Percentiles rank a stretch among this genome's conserved stretches.
Conservation (phyloP, 768 basidiomycete species). For the Ramaria sp. region DNA sequence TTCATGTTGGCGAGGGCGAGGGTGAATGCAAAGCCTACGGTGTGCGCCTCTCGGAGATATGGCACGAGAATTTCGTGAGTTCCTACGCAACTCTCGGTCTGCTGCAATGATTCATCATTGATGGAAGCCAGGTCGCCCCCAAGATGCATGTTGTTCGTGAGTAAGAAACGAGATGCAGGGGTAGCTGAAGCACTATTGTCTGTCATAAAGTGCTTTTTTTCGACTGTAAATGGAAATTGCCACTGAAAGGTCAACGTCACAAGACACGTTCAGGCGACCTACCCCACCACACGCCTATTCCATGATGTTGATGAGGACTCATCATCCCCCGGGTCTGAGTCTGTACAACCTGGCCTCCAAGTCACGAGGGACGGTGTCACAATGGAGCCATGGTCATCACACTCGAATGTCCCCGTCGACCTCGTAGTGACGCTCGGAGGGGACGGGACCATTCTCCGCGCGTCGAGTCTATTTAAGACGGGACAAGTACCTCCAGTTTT, state of each 20-base stretch:
- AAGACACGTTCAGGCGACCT: slow-evolving; percentile 6
- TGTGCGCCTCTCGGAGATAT: background rate
- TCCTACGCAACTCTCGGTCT: background rate
- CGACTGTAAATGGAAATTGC: background rate
- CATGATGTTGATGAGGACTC: background rate
- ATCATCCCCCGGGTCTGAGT: background rate
- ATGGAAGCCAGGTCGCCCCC: slow-evolving; percentile 4
- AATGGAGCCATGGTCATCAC: slow-evolving; percentile 5
- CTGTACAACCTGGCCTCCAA: background rate
- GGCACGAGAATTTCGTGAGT: background rate
- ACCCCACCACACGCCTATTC: slow-evolving; percentile 3
- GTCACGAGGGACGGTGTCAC: background rate
- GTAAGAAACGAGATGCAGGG: slow-evolving; percentile 6
- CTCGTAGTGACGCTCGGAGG: slow-evolving; percentile 88
- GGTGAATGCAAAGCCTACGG: background rate
- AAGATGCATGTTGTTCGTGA: slow-evolving; percentile 11
- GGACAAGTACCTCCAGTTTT: slow-evolving; percentile 90
- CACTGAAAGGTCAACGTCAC: background rate
- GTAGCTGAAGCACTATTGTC: slow-evolving; percentile 7
- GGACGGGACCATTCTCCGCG: slow-evolving; percentile 91
- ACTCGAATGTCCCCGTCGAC: slow-evolving; percentile 33
- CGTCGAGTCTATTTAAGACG: slow-evolving; percentile 79
- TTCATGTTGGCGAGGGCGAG: background rate
- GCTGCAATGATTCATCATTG: background rate
- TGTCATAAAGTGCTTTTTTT: slow-evolving; percentile 5